Percentiles rank a stretch among this genome's conserved stretches.
These are phyloP conservation scores for Ramaria sp. DNA, from an alignment of 768 basidiomycete species.

Conservation along the genomic window DNA sequence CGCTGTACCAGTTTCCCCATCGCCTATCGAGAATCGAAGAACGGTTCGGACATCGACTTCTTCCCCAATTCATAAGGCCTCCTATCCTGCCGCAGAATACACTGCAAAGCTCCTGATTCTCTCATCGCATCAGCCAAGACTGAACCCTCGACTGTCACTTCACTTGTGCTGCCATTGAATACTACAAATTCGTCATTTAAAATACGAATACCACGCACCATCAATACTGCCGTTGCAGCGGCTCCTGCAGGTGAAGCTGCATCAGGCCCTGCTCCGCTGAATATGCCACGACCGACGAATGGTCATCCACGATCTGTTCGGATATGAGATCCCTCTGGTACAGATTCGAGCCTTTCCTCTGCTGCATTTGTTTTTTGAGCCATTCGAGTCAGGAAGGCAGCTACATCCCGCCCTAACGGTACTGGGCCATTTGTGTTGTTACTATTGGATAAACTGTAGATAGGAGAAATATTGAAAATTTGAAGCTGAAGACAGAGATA, in stretches of 20 bases:
- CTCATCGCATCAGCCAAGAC: not conserved
- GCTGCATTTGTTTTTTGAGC: not conserved
- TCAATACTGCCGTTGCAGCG: constrained; percentile 9
- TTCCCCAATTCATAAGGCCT: not conserved
- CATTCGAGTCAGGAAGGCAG: not conserved
- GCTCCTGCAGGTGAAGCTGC: constrained; percentile 6
- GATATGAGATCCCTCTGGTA: not conserved
- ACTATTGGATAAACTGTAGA: too few relatives aligned
- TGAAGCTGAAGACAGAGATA: too few relatives aligned
- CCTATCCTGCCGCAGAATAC: not conserved
- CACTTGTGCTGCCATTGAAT: not conserved
- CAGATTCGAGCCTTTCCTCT: constrained; percentile 5
- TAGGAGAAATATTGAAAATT: too few relatives aligned
- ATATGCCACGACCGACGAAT: not conserved
- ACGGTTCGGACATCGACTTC: not conserved
- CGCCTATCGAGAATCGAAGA: not conserved
- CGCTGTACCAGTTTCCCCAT: not conserved
- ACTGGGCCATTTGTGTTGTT: not conserved
- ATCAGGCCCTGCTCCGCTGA: not conserved
- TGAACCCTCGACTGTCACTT: not conserved
- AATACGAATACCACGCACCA: constrained; percentile 9
- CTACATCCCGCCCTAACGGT: not conserved
- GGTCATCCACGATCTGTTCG: not conserved
- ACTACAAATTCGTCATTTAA: constrained; percentile 5
- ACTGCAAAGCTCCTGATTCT: not conserved